Base-by-base conservation (phyloP, 768 basidiomycete species). In the Lepiota brunneoincarnata region DNA sequence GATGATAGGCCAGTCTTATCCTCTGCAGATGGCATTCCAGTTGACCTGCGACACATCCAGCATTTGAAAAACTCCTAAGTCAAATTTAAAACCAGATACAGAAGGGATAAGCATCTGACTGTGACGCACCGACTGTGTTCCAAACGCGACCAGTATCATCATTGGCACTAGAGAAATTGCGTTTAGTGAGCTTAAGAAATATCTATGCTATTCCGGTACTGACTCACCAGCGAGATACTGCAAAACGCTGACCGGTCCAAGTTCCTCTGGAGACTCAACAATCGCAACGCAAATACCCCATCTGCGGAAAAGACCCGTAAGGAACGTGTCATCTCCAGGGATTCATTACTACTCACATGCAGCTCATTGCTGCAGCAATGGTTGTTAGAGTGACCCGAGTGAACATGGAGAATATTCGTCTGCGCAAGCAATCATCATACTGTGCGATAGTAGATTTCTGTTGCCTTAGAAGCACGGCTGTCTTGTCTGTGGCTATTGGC, bases 141-240 rank as follows among this genome's bases (percentile, higher is more conserved):
- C 50, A 23, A 51, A 51, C 15, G 36, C 6, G 10, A 35, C 6
- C n/a, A 51, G 36, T 2, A 35, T 26, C 11, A 23, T 9, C 28
- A 37, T 21, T 21, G 50, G 50, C 9, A 24, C 50, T 51, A 34
- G 10, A 3, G 18, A 7, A 15, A 20, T 17, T 14, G 18, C n/a
- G 15, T 31, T 31, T 31, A 31, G 11, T 31, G 7, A 35, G 18
- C 11, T 20, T 47, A 2, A 6, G 7, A 11, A 17, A 20, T 35
- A 0, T 2, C 21, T 20, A 6, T 6, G 10, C 6, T 7, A n/a
- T n/a, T n/a, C n/a, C 43, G 0, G 21, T 17, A 9, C n/a, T 21
- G 34, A 23, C 50, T 43, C 18, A 51, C 50, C 6, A 6, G 18
- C 40, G 11, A 51, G 50, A 31, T 36, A 51, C 23, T 51, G 40